Evolutionary conservation across 2,329 filamentous ascomycete genomes (phyloP).

Genomic region (Cytospora chrysosperma): DNA sequence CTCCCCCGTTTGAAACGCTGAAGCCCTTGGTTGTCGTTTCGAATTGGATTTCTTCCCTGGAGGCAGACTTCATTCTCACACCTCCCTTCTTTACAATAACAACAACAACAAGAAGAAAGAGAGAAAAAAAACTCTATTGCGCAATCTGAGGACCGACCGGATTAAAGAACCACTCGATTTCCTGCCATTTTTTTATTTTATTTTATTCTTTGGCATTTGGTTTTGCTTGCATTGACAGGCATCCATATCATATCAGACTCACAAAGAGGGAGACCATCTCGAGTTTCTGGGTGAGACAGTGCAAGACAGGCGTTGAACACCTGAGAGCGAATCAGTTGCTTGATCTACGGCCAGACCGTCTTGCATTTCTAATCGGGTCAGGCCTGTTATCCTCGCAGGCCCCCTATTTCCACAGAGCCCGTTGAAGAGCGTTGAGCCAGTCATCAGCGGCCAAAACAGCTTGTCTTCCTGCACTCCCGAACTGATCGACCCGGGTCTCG

Average conservation of each 20-base stretch:
- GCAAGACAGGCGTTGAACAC: constrained; percentile 18
- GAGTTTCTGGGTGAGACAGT: constrained; percentile 21
- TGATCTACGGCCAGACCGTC: constrained; percentile 18
- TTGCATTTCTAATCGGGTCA: constrained; percentile 17
- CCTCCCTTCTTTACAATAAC: not conserved
- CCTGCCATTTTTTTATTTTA: too few relatives aligned
- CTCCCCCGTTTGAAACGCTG: not conserved
- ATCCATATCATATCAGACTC: not conserved
- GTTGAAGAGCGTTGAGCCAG: constrained; percentile 22
- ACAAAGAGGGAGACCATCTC: constrained; percentile 6
- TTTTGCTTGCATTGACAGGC: too few relatives aligned
- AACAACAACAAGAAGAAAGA: too few relatives aligned
- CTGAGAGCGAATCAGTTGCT: constrained; percentile 19
- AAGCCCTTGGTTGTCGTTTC: constrained; percentile 6
- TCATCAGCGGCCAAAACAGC: constrained; percentile 3
- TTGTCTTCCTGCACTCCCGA: constrained; percentile 13
- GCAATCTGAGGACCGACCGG: constrained; percentile 3
- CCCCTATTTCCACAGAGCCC: constrained; percentile 14
- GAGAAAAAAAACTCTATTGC: not conserved
- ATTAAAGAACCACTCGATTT: too few relatives aligned
- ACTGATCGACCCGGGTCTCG: constrained; percentile 24
- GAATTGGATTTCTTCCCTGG: not conserved
- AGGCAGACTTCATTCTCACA: constrained; percentile 1
- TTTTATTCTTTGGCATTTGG: too few relatives aligned
- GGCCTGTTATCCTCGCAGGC: constrained; percentile 24